Evolutionary conservation across 2,329 filamentous ascomycete species (phyloP), one percentile per base, ranked within the genome.

Genomic region (Albifimbria verrucaria): DNA sequence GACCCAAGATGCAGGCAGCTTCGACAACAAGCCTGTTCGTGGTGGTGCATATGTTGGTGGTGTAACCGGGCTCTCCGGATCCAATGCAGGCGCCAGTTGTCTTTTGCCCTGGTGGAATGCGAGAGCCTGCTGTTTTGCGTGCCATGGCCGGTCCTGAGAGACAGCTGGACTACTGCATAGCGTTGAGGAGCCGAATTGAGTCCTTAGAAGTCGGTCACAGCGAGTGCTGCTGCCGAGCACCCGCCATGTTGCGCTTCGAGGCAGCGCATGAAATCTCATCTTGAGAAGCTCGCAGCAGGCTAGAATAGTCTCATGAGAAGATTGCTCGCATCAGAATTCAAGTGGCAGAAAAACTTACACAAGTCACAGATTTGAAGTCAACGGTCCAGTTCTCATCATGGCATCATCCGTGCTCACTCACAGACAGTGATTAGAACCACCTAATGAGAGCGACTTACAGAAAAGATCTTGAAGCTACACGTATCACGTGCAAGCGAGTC

Each of bases 21-120:
- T 70, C 3, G 90, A 87, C 25, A 95, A 72, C 5, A 94, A 64
- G 15, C 91, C 90, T 1, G 82, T 83, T 17, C 76, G 86, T 3
- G 90, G 89, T n/a, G 86, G 79, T n/a, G 71, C 68, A 67, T 93
- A 93, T n/a, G 68, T 62, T 18, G 62, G 41, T 41, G 49, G 51
- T 42, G 50, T 24, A 4, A 42, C 23, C 41, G 39, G 25, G 15
- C 23, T 46, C 49, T 39, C 52, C 18, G 49, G 52, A 21, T 51
- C 43, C 17, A 52, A 50, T n/a, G 55, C 39, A 3, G 63, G 54
- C 9, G 50, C 54, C 5, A 56, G 52, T 24, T 57, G 59, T 49
- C 52, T 54, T 23, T 54, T 58, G 17, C 59, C 56, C 45, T 65
- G 61, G 24, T 66, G 65, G 49, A 66, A 64, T 25, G 55, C 51